These are phyloP conservation scores for Raphanus raphanistrum DNA, from an alignment of 345 rosid species.

Conservation along the genomic window DNA sequence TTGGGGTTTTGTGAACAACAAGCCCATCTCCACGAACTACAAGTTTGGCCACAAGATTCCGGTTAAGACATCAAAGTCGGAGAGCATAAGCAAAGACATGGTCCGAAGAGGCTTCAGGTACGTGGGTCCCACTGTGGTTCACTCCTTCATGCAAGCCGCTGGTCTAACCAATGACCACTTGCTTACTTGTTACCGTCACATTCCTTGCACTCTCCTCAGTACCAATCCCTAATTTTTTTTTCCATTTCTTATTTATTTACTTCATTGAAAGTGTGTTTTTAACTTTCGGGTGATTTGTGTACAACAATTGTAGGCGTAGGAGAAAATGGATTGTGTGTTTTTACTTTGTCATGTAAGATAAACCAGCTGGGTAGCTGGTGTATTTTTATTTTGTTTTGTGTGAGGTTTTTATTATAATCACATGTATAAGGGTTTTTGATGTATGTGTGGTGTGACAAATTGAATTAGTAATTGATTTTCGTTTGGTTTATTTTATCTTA, in stretches of 20 bases:
- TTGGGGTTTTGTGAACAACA: constrained; percentile 64
- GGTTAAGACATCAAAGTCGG: constrained; percentile 68
- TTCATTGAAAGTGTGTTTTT: constrained; percentile 26
- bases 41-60: constrained; percentile 55
- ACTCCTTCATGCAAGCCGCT: constrained; percentile 71
- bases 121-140: constrained; percentile 69
- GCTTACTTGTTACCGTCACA: constrained; percentile 46
- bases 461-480: constrained; percentile 17
- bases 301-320: constrained; percentile 19
- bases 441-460: constrained; percentile 38
- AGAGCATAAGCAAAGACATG: constrained; percentile 68
- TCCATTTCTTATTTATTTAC: background rate
- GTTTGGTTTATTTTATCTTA: background rate
- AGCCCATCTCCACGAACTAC: constrained; percentile 47
- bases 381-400: background rate
- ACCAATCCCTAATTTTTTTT: constrained; percentile 8
- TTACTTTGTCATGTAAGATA: constrained; percentile 22
- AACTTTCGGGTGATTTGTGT: constrained; percentile 35
- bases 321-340: constrained; percentile 3
- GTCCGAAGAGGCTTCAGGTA: constrained; percentile 56
- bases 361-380: background rate
- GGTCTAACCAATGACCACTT: constrained; percentile 67
- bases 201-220: constrained; percentile 28
- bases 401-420: constrained; percentile 19
- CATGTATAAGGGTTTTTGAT: constrained; percentile 36